A percentile compares a stretch with the other conserved stretches of the same genome.
These are phyloP conservation scores for Verruconis gallopava DNA, from an alignment of 2,329 filamentous ascomycete species.

Conservation along the genomic window DNA sequence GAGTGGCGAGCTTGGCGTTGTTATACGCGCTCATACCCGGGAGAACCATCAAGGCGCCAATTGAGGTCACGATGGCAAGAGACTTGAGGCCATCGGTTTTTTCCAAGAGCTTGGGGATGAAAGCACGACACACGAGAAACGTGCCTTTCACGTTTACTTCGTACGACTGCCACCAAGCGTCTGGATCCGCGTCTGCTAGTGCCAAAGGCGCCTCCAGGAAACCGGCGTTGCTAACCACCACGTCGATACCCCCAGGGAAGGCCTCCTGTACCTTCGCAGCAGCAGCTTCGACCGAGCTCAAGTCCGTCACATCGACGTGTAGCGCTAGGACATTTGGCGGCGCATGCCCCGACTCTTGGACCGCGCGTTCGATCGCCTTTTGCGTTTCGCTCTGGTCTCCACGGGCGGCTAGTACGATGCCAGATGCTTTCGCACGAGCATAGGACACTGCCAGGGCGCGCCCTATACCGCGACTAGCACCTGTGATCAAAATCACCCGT, in stretches of 20 bases:
- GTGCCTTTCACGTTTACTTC: constrained; percentile 38
- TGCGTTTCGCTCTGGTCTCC: constrained; percentile 2
- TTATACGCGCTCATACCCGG: constrained; percentile 32
- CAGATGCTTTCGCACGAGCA: neutral
- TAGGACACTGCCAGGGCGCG: constrained; percentile 2
- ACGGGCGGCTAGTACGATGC: constrained; percentile 1
- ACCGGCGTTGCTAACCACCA: constrained; percentile 5
- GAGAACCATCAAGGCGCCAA: constrained; percentile 27
- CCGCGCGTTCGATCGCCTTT: neutral
- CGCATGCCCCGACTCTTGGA: neutral
- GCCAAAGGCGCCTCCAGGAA: neutral
- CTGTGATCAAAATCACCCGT: constrained; percentile 2
- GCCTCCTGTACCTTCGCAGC: neutral
- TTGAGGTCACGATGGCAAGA: constrained; percentile 35
- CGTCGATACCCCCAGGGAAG: constrained; percentile 5
- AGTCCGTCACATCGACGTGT: neutral
- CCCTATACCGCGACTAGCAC: constrained; percentile 4
- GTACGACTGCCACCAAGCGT: constrained; percentile 29
- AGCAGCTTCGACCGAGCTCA: neutral
- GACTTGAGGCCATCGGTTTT: constrained; percentile 25
- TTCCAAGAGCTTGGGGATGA: constrained; percentile 30
- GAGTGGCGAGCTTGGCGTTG: constrained; percentile 36
- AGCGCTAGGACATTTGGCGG: constrained; percentile 3
- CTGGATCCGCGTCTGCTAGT: neutral
- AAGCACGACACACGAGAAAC: constrained; percentile 33